A percentile compares a stretch with the other conserved stretches of the same genome.
Evolutionary conservation across 305 asterid genomes (phyloP).

Genomic region (Fraxinus dipetala): DNA sequence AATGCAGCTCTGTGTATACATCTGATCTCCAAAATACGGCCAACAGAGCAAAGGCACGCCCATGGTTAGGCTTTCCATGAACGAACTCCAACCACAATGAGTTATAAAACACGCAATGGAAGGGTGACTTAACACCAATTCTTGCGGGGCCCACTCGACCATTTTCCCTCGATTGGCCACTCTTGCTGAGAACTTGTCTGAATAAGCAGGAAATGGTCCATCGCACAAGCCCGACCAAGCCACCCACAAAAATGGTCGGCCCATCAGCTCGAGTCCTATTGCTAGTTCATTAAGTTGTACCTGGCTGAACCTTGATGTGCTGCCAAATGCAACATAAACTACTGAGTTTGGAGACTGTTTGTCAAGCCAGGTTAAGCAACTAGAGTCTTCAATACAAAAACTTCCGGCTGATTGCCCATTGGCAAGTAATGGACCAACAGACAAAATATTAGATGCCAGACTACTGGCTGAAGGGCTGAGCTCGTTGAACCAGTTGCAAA

Average conservation of each 20-base stretch:
- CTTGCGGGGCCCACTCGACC: constrained; percentile 67
- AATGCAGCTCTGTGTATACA: constrained; percentile 41
- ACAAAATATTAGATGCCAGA: constrained; percentile 28
- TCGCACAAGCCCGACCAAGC: constrained; percentile 45
- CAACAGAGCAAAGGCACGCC: constrained; percentile 63
- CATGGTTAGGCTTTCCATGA: constrained; percentile 48
- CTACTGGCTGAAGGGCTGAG: constrained; percentile 15
- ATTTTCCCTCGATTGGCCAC: constrained; percentile 37
- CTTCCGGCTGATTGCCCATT: constrained; percentile 35
- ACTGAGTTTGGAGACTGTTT: constrained; percentile 42
- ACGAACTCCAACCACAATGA: constrained; percentile 62
- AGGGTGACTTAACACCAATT: constrained; percentile 44
- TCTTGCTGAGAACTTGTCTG: constrained; percentile 22
- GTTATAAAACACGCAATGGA: constrained; percentile 45
- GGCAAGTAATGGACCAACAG: constrained; percentile 50
- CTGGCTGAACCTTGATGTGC: constrained; percentile 40
- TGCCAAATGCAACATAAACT: constrained; percentile 52
- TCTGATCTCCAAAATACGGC: constrained; percentile 66
- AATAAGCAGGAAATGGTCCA: constrained; percentile 13
- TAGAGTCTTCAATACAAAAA: constrained; percentile 41
- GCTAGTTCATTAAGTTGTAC: constrained; percentile 45
- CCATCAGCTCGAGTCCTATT: constrained; percentile 38
- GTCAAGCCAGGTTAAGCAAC: constrained; percentile 57
- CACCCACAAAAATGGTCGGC: constrained; percentile 55
- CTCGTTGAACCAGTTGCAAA: constrained; percentile 35